Evolutionary conservation across 208 protist species (phyloP), one percentile per base, ranked within the genome.

Genomic region (Trypanosomatidae sp.): DNA sequence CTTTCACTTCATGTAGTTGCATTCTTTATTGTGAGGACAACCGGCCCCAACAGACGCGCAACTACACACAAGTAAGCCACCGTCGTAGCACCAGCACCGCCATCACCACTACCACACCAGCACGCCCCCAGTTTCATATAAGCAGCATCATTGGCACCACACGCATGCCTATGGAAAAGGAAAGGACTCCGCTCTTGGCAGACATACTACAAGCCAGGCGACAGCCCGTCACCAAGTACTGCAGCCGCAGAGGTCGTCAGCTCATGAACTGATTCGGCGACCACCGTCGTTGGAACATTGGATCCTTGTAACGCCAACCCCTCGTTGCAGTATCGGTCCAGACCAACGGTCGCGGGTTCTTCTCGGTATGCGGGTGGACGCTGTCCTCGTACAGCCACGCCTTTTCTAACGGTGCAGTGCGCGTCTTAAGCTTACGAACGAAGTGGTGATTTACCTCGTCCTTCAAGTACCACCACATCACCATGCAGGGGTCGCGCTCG

Each of bases 401-500:
- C 86, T 97, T 97, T 79, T 97, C 93, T 62, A 97, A 72, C 36
- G 93, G 93, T 30, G 93, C 93, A 6, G 86, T 85, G 71, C 93
- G 89, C 43, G 78, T 95, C 81, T 97, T 97, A 17, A 97, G 84
- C 80, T 97, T 97, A 10, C 93, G 90, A 39, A 94, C 90, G 86
- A 97, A 97, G 78, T 97, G 88, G 13, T 82, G 77, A 60, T 96
- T 97, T 33, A 97, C 91, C 71, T 97, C 91, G 73, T 96, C 90
- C 76, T 95, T 95, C 10, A 97, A 67, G 71, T 88, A 97, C 88
- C 90, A 95, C 88, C 89, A 97, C 90, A 97, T 94, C 44, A 97
- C 82, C 93, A 97, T 97, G 83, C 93, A 97, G 5, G 93, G 93
- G 73, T 97, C 93, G 3, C 93, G 91, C 77, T 97, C 90, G 81